Evolutionary conservation across 1,139 yeast genomes (phyloP), one percentile per base, ranked within the genome.

Genomic region (Suhomyces maxii): DNA sequence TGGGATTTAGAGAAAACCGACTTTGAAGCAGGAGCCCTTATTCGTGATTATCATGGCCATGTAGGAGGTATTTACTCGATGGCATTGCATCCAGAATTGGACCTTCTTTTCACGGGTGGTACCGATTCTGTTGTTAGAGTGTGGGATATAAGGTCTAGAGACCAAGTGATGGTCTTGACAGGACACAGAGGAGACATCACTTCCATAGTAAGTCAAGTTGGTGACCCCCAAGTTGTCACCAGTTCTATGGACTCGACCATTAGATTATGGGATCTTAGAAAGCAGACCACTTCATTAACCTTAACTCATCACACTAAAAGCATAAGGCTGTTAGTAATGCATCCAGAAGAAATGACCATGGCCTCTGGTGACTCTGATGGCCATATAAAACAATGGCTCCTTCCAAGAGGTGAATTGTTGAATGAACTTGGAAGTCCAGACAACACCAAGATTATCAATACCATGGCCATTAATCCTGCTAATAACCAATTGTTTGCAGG

Each of bases 1-100:
- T 95, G 98, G 97, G 99, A 95, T 68, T 72, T 95, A 57, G 98
- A 93, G 64, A 80, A 84, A 57, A 89, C 93, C 55, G 81, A 82
- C 56, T 84, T 89, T 1, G 55, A 67, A 1, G 63, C 70, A 26
- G 80, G 80, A 6, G 70, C 77, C 52, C 77, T 72, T 53, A 81
- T 90, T 12, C 73, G 98, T 46, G 89, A 90, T 57, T 95, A 89
- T 63, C 95, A 91, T 64, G 99, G 99, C 5, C 99, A 93, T 67
- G 76, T 89, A 28, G 89, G 96, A 18, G 96, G 97, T 3, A 89
- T 95, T 1, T 90, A 89, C 60, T 76, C 95, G 1, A 74, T 90
- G 44, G 90, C 84, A 45, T 64, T 90, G 23, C 98, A 91, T 63
- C 98, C 98, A 0, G 89, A 89, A 7, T 67, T 91, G 35, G 96